Percentiles rank a stretch among this genome's conserved stretches.
phyloP scores from a whole-genome alignment of 305 asterid species.

The Stenogyne calaminthoides region DNA sequence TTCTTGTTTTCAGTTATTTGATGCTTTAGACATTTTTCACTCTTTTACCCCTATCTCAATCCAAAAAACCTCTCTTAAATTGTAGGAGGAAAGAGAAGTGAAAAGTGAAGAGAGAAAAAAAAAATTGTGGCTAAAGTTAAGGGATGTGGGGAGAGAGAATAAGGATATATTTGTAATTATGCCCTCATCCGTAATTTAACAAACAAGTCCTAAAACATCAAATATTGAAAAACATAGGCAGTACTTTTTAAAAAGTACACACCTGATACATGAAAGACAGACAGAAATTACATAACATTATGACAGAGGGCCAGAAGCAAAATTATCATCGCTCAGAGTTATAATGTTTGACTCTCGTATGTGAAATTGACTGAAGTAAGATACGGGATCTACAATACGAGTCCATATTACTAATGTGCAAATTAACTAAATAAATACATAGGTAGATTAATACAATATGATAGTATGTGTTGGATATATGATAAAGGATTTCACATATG shows the following conservation, averaged over 20 bases:
- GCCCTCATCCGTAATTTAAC: background rate
- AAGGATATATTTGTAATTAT: background rate
- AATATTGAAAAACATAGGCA: background rate
- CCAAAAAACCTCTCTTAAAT: background rate
- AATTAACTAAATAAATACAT: background rate
- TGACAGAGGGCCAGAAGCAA: conserved; percentile 7
- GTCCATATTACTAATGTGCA: background rate
- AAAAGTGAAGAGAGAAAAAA: background rate
- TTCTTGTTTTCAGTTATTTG: no score
- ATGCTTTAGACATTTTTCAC: no score
- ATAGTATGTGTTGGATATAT: no score
- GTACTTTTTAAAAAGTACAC: background rate
- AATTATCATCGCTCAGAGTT: background rate
- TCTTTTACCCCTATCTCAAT: background rate
- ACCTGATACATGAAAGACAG: background rate
- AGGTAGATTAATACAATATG: background rate
- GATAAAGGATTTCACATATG: no score
- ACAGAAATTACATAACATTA: background rate
- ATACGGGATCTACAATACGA: conserved; percentile 1
- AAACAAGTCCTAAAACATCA: background rate
- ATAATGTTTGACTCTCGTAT: background rate
- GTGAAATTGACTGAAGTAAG: background rate
- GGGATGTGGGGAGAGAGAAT: background rate
- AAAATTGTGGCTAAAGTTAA: no score
- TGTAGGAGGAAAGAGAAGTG: background rate